Evolutionary conservation across 176 grass and related monocot genomes (phyloP).

Genomic region (Melocanna baccifera): DNA sequence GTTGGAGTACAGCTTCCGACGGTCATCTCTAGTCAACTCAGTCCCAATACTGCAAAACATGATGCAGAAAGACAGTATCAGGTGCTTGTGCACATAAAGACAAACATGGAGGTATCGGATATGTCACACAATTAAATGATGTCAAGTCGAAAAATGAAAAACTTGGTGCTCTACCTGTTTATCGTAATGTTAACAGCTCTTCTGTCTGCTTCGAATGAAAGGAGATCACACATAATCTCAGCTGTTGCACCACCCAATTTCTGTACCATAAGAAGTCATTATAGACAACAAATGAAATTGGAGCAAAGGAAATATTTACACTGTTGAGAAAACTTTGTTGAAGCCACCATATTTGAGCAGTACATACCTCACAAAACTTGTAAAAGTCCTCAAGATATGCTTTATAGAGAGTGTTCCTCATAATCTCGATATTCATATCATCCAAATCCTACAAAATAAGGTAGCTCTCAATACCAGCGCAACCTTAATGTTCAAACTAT

Average conservation of each 20-base stretch:
- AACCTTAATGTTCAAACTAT: conserved; percentile 4
- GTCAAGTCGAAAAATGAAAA: conserved; percentile 2
- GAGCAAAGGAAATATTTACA: conserved; percentile 4
- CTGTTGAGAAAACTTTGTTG: neutral
- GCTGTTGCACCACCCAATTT: conserved; percentile 96
- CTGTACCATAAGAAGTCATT: conserved; percentile 45
- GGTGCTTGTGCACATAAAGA: neutral
- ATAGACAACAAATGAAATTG: conserved; percentile 5
- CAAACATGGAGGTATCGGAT: conserved; percentile 15
- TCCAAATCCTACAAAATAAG: conserved; percentile 81
- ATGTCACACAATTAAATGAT: conserved; percentile 11
- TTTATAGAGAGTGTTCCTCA: conserved; percentile 99
- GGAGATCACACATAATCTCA: conserved; percentile 96
- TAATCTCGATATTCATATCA: conserved; percentile 99
- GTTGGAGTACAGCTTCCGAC: conserved; percentile 89
- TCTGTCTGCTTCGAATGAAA: conserved; percentile 96
- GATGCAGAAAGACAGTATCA: conserved; percentile 11
- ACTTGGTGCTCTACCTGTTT: conserved; percentile 56
- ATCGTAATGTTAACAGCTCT: conserved; percentile 98
- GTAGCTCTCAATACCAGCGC: conserved; percentile 10
- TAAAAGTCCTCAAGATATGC: conserved; percentile 99
- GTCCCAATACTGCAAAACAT: conserved; percentile 78
- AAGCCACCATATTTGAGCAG: neutral
- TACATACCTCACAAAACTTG: conserved; percentile 83
- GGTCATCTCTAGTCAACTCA: conserved; percentile 97